phyloP scores from a whole-genome alignment of 2,329 filamentous ascomycete genomes.

The Pseudopyrenochaeta lycopersici region DNA sequence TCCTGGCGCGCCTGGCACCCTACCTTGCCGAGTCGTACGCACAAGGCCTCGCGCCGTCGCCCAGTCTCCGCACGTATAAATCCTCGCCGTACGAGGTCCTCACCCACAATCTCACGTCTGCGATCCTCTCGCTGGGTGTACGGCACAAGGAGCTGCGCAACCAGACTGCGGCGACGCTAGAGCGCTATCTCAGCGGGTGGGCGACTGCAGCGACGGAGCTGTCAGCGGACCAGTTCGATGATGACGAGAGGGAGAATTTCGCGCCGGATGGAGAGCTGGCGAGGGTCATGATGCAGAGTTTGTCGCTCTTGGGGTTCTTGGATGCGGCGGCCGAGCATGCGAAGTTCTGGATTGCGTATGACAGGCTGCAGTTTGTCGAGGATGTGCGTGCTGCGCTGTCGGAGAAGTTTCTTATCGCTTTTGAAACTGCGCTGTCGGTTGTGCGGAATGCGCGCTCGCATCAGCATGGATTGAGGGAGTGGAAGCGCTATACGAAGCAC shows the following conservation, averaged over 20 bases:
- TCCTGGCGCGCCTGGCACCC: constrained; percentile 79
- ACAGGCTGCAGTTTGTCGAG: constrained; percentile 77
- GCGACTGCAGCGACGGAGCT: constrained; percentile 66
- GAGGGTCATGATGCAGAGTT: constrained; percentile 77
- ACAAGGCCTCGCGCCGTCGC: constrained; percentile 80
- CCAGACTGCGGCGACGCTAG: constrained; percentile 71
- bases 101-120: constrained; percentile 78
- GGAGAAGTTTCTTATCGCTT: constrained; percentile 82
- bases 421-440: constrained; percentile 90
- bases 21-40: constrained; percentile 87
- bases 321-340: constrained; percentile 80
- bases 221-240: constrained; percentile 62
- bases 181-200: constrained; percentile 77
- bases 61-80: constrained; percentile 82
- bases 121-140: constrained; percentile 81
- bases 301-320: constrained; percentile 90
- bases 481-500: constrained; percentile 85
- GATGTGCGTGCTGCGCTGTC: constrained; percentile 78
- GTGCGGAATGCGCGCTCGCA: constrained; percentile 80
- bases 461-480: constrained; percentile 76
- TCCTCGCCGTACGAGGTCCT: constrained; percentile 90
- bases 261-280: constrained; percentile 61
- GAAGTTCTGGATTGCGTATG: constrained; percentile 80
- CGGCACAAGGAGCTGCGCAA: constrained; percentile 75
- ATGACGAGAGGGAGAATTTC: constrained; percentile 62